Conservation (phyloP, 176 grass and related monocot genomes). For the Phoenix roebelenii region DNA sequence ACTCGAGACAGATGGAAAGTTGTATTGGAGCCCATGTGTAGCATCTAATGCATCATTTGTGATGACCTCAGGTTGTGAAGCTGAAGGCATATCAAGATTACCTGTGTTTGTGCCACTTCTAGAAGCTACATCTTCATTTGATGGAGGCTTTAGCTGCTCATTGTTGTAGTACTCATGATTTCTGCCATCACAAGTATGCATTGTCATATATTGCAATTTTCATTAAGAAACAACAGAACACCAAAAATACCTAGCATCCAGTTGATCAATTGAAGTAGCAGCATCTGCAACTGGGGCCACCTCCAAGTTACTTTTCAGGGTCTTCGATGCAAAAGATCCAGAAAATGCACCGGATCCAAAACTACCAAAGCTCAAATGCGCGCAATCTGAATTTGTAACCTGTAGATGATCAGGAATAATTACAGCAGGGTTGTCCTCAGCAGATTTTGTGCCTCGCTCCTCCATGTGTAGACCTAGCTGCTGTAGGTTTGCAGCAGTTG, state of each 20-base stretch:
- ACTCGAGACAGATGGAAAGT: constrained; percentile 58
- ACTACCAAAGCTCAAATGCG: constrained; percentile 87
- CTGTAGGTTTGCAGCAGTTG: constrained; percentile 49
- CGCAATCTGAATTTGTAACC: constrained; percentile 74
- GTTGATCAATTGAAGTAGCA: constrained; percentile 41
- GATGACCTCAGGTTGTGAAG: constrained; percentile 52
- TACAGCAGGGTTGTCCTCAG: constrained; percentile 79
- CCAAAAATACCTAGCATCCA: constrained; percentile 44
- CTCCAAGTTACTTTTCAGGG: constrained; percentile 34
- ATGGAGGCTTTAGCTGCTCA: constrained; percentile 28
- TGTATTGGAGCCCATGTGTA: constrained; percentile 65
- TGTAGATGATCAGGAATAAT: constrained; percentile 97
- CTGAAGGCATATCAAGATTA: constrained; percentile 57
- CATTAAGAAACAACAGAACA: constrained; percentile 3
- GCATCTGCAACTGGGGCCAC: constrained; percentile 32
- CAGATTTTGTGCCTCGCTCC: constrained; percentile 35
- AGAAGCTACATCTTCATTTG: constrained; percentile 35
- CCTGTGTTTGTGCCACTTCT: constrained; percentile 46
- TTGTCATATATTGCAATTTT: constrained; percentile 8
- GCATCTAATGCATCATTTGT: constrained; percentile 48
- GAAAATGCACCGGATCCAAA: constrained; percentile 95
- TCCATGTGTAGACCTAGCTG: constrained; percentile 63
- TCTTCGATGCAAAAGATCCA: constrained; percentile 58
- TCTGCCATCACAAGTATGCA: constrained; percentile 35
- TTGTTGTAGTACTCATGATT: constrained; percentile 60